Conservation (phyloP, 1,139 yeast genomes). For the Insectozyma bohioensis region DNA sequence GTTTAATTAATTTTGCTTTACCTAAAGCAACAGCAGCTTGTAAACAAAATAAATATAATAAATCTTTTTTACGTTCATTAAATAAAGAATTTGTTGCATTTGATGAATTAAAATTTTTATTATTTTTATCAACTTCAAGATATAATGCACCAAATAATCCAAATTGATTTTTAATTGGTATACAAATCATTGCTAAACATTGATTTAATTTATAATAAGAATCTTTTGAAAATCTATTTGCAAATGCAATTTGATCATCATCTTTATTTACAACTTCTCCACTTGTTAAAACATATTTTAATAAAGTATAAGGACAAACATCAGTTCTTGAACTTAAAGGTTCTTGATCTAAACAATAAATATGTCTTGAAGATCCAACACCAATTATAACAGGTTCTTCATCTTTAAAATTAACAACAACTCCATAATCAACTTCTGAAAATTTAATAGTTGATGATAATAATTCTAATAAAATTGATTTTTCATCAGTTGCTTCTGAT, state of each 20-base stretch:
- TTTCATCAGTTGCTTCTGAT: constrained; percentile 45
- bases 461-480: constrained; percentile 38
- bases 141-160: constrained; percentile 50
- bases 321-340: constrained; percentile 44
- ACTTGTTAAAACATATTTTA: constrained; percentile 39
- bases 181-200: constrained; percentile 40
- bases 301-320: constrained; percentile 44
- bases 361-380: constrained; percentile 40
- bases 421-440: constrained; percentile 48
- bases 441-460: constrained; percentile 42
- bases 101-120: constrained; percentile 3
- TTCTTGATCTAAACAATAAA: constrained; percentile 34
- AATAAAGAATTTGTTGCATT: constrained; percentile 5
- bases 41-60: constrained; percentile 47
- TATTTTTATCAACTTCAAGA: constrained; percentile 29
- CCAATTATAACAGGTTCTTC: constrained; percentile 43
- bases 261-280: constrained; percentile 40
- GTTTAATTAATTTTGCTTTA: constrained; percentile 47
- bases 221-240: constrained; percentile 36
- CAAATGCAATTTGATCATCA: constrained; percentile 38
- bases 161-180: constrained; percentile 47
- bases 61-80: constrained; percentile 32
- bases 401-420: constrained; percentile 36
- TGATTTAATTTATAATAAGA: constrained; percentile 38
- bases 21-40: constrained; percentile 57